Evolutionary conservation across 805 yeast genomes (phyloP).

Genomic region (Pichia sporocuriosa): DNA sequence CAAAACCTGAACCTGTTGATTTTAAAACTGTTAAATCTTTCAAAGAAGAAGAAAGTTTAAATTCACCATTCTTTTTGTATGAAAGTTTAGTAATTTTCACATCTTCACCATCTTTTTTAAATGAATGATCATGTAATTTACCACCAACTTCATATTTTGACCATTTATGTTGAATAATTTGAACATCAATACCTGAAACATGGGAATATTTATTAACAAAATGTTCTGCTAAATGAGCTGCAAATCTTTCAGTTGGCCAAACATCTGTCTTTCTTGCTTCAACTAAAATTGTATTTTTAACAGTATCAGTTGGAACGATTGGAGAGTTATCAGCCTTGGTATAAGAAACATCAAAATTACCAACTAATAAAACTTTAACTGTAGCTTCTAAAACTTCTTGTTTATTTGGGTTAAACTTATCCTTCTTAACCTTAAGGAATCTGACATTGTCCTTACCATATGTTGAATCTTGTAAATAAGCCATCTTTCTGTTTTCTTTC

Average conservation of each 20-base stretch:
- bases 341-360: constrained; percentile 73
- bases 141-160: constrained; percentile 68
- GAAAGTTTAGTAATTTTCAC: constrained; percentile 53
- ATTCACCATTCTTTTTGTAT: constrained; percentile 48
- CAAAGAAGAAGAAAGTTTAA: constrained; percentile 57
- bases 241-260: constrained; percentile 89
- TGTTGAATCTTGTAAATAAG: constrained; percentile 40
- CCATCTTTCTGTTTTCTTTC: constrained; percentile 16
- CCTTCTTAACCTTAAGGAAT: constrained; percentile 80
- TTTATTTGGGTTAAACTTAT: constrained; percentile 58
- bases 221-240: constrained; percentile 76
- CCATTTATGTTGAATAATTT: constrained; percentile 74
- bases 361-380: constrained; percentile 67
- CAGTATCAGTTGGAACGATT: constrained; percentile 93
- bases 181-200: constrained; percentile 62
- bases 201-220: constrained; percentile 73
- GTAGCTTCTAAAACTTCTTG: constrained; percentile 87
- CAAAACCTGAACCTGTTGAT: constrained; percentile 89
- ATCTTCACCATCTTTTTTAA: constrained; percentile 79
- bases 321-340: constrained; percentile 82
- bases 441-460: constrained; percentile 94
- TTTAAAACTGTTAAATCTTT: constrained; percentile 79
- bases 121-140: constrained; percentile 74
- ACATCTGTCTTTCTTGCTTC: constrained; percentile 79
- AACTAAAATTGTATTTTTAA: constrained; percentile 79